Base-by-base conservation (phyloP, 164 flowering plant genomes). In the Cinnamomum micranthum region DNA sequence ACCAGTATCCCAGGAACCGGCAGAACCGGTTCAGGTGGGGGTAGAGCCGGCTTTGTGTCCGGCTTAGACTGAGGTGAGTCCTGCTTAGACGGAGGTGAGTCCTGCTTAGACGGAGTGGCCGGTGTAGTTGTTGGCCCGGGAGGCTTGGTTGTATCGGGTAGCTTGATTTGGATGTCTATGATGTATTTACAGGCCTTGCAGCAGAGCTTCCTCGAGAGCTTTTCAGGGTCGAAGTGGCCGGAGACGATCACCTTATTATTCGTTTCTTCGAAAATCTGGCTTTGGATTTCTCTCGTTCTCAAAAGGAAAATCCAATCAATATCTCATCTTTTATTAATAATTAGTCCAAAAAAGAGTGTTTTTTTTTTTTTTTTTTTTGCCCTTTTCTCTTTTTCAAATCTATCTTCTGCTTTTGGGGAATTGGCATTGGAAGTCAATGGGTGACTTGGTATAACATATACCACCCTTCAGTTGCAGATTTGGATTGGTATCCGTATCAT, bases 171-270 rank as follows among this genome's bases (percentile, higher is more conserved):
- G 59, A 52, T 52, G 14, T 25, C 64, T 52, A 65, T 71, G 70
- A 76, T 71, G 69, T 2, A 62, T n/a, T 71, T 50, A 1, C 78
- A 73, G 65, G 69, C 78, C 51, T 52, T 76, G 74, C 78, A 71
- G 64, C 64, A 71, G 19, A 76, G 47, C 62, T 65, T 63, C 64
- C 70, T 65, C n/a, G 28, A 50, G 63, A 76, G 68, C 70, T 50
- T 63, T 4, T 76, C 73, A 2, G 78, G 78, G 52, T 76, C 74
- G 70, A 76, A 76, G 17, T 65, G 73, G 2, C 78, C 78, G 15
- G 78, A 70, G n/a, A 76, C 65, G 58, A 69, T 71, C 33, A 76
- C 70, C 69, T 65, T 71, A 50, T 76, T 76, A 2, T 70, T 31
- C 52, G 71, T 65, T 63, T 50, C 51, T 22, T 76, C 63, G 69